Percentiles rank a stretch among this genome's conserved stretches.
These are phyloP conservation scores for Blastobotrys indianensis DNA, from an alignment of 1,139 yeast species.

Conservation along the genomic window DNA sequence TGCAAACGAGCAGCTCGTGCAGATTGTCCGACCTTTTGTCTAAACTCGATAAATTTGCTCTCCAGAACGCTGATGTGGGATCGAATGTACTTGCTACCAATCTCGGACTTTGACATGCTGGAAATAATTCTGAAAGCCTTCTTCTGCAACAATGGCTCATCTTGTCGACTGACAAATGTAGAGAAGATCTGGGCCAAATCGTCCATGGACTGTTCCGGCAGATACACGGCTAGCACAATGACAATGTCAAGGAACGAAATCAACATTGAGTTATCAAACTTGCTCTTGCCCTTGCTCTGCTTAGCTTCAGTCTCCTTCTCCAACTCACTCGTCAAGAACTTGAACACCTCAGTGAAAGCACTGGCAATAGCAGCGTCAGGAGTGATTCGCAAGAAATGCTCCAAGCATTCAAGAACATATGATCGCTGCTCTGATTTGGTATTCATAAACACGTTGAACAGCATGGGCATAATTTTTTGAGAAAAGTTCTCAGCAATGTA, in stretches of 20 bases:
- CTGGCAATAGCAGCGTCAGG: slow-evolving; percentile 57
- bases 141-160: slow-evolving; percentile 70
- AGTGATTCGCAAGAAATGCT: slow-evolving; percentile 69
- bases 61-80: slow-evolving; percentile 55
- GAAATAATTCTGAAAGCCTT: slow-evolving; percentile 80
- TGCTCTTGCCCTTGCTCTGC: slow-evolving; percentile 24
- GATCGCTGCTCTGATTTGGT: slow-evolving; percentile 81
- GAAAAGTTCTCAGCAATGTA: slow-evolving; percentile 59
- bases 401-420: slow-evolving; percentile 79
- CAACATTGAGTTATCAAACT: slow-evolving; percentile 46
- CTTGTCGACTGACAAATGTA: slow-evolving; percentile 52
- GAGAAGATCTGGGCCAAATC: slow-evolving; percentile 76
- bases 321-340: slow-evolving; percentile 66
- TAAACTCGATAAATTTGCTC: slow-evolving; percentile 50
- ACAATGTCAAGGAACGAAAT: slow-evolving; percentile 88
- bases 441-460: slow-evolving; percentile 86
- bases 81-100: slow-evolving; percentile 46
- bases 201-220: slow-evolving; percentile 63
- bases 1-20: slow-evolving; percentile 77
- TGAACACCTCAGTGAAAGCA: slow-evolving; percentile 84
- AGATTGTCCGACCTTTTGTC: slow-evolving; percentile 58
- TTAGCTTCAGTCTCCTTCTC: slow-evolving; percentile 36
- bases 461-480: slow-evolving; percentile 71
- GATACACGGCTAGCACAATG: slow-evolving; percentile 78
- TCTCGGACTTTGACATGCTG: slow-evolving; percentile 60